phyloP scores from a whole-genome alignment of 768 basidiomycete genomes.

The Tulasnella sp. region DNA sequence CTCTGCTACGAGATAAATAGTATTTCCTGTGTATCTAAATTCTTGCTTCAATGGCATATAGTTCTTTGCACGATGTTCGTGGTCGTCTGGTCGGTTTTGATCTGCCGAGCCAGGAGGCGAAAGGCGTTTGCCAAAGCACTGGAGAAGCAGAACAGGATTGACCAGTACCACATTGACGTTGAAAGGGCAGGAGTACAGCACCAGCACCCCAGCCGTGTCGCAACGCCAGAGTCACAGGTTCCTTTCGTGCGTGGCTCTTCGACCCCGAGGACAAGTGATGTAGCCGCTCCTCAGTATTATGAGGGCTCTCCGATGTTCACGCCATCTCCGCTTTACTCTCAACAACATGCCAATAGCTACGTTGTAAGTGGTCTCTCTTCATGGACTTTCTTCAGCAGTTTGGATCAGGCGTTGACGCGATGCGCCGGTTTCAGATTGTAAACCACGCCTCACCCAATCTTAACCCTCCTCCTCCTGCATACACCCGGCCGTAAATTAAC shows the following conservation, averaged over 20 bases:
- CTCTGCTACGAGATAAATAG: neutral
- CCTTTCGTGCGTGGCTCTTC: neutral
- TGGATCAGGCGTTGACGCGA: neutral
- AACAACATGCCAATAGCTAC: neutral
- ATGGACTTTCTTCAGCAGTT: neutral
- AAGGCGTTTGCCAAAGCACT: neutral
- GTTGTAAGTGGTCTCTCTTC: neutral
- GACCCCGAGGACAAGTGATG: neutral
- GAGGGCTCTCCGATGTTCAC: neutral
- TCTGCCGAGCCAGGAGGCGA: neutral
- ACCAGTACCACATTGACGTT: neutral
- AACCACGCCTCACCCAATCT: neutral
- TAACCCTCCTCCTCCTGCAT: neutral
- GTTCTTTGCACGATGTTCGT: slow-evolving; percentile 9
- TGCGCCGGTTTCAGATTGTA: neutral
- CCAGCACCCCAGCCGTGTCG: neutral
- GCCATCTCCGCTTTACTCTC: neutral
- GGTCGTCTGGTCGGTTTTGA: slow-evolving; percentile 2
- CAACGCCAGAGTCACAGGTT: neutral
- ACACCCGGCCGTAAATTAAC: neutral
- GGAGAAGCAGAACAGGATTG: neutral
- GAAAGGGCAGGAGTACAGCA: neutral
- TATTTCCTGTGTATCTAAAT: neutral
- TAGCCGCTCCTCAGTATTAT: neutral
- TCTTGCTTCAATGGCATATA: neutral